Evolutionary conservation across 2,329 filamentous ascomycete genomes (phyloP), one percentile per base, ranked within the genome.

Genomic region (Pyrenophora graminea): DNA sequence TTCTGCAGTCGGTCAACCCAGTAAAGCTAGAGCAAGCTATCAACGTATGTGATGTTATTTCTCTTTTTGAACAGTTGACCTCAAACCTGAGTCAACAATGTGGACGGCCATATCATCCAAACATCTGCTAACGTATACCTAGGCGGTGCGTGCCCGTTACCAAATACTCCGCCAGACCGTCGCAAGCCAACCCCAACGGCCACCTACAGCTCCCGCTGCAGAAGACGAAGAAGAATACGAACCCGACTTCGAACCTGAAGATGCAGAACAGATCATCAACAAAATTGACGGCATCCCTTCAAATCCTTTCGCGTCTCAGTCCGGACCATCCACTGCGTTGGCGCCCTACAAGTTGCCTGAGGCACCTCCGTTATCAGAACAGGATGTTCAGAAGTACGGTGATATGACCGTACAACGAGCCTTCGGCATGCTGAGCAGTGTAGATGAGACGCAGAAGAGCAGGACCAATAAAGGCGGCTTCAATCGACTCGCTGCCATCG

Each of bases 211-310:
- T 30, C 49, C 66, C 13, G 73, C 71, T 2, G 84, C 82, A 21
- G 85, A 89, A 3, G 91, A 96, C 36, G 92, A 96, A 17, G 91
- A 96, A 59, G 90, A 96, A 63, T 97, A 97, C 67, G 93, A 97
- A 65, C 92, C 93, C 0, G 89, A 95, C 66, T 91, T 91, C 61
- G 85, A 87, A 52, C 82, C 88, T 7, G 90, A 95, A 70, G 86
- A 90, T 59, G 84, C 84, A 1, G 88, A 91, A 64, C 89, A 93
- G 66, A 86, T 90, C 27, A 75, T 88, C 41, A 90, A 93, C 72
- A 89, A 89, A 68, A 79, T 91, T 12, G 89, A 93, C 67, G 84
- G 84, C 54, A 80, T 86, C 4, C 81, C 86, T n/a, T 77, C 84
- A 3, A 80, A 82, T 39, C 80, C 82, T 36, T 70, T 80, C 4